Conservation (phyloP, 106 monocot species). For the Platanthera guangdongensis region DNA sequence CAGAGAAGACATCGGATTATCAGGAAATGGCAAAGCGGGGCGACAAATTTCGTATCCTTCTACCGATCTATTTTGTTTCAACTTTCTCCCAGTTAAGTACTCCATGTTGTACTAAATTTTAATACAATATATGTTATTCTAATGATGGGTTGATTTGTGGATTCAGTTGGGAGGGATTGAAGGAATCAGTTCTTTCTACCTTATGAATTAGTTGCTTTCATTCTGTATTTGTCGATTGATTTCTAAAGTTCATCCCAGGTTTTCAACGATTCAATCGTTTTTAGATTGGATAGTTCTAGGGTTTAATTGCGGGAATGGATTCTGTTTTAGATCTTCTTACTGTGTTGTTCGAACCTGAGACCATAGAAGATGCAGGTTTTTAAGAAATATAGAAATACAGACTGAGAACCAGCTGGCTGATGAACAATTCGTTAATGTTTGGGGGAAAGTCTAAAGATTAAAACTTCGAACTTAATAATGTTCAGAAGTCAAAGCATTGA, state of each 20-base stretch:
- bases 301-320: not conserved
- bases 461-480: not conserved
- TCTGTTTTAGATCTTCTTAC: not conserved
- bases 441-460: not conserved
- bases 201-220: not conserved
- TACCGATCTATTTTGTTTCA: not conserved
- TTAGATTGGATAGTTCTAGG: not conserved
- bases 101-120: not conserved
- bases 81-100: not conserved
- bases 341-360: not conserved
- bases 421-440: not conserved
- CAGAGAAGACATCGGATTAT: not conserved
- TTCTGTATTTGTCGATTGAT: not conserved
- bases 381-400: not conserved
- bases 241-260: not conserved
- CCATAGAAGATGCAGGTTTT: not conserved
- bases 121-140: not conserved
- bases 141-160: not conserved
- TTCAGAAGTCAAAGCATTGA: not conserved
- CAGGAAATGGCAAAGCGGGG: slow-evolving; percentile 48
- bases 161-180: not conserved
- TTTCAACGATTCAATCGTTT: not conserved
- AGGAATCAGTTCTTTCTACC: not conserved
- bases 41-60: slow-evolving; percentile 75
- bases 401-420: too few relatives aligned